Evolutionary conservation across 768 basidiomycete genomes (phyloP).

Genomic region (Scleroderma citrinum): DNA sequence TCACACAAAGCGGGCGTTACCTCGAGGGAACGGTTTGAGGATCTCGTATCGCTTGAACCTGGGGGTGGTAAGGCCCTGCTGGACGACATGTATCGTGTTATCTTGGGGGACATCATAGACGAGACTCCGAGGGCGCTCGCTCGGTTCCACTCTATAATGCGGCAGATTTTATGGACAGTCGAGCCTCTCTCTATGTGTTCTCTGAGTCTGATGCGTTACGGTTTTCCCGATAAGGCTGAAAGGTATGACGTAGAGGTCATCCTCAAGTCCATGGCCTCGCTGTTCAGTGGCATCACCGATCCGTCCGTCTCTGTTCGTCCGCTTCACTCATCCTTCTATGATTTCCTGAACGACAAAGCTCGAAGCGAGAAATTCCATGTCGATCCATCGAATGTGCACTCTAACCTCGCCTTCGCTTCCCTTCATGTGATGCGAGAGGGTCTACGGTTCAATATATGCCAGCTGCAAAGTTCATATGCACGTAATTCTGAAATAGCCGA

Average conservation of each 20-base stretch:
- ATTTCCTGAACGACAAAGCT: constrained; percentile 15
- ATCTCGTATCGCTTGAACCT: neutral
- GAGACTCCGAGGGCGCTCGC: neutral
- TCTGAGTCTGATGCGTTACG: neutral
- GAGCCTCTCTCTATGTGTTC: constrained; percentile 2
- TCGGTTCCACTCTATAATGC: constrained; percentile 6
- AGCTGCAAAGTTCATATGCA: constrained; percentile 25
- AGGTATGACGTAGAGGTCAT: constrained; percentile 4
- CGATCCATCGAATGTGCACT: constrained; percentile 8
- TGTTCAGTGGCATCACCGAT: constrained; percentile 6
- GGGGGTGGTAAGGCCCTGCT: neutral
- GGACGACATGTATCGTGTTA: constrained; percentile 5
- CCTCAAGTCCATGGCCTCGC: constrained; percentile 1
- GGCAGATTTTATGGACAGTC: constrained; percentile 1
- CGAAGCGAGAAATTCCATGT: constrained; percentile 12
- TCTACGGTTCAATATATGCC: constrained; percentile 33
- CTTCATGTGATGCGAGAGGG: constrained; percentile 23
- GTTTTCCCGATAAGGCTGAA: neutral
- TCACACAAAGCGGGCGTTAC: neutral
- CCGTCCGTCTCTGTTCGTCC: constrained; percentile 8
- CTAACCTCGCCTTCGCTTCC: constrained; percentile 14
- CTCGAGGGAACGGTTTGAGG: neutral
- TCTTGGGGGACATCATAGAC: constrained; percentile 2
- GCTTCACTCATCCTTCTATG: constrained; percentile 25
- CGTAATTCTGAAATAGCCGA: constrained; percentile 20